phyloP scores from a whole-genome alignment of 805 yeast species.

The Sungouiozyma ichnusensis region DNA sequence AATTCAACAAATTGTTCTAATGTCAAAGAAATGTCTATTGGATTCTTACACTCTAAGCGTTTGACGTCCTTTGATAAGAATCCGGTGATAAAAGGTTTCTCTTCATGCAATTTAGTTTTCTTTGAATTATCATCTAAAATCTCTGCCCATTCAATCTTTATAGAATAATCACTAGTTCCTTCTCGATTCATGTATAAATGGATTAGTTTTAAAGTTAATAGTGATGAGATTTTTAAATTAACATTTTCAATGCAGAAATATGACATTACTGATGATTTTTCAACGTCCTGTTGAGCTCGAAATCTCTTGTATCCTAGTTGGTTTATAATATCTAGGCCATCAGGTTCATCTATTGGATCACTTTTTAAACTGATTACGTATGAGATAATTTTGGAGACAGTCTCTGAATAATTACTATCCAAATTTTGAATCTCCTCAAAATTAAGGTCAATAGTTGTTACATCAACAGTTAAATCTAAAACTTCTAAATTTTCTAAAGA shows the following conservation, averaged over 20 bases:
- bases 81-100: not conserved
- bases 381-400: slow-evolving; percentile 3
- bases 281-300: slow-evolving; percentile 15
- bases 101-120: not conserved
- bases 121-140: not conserved
- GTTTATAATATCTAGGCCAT: not conserved
- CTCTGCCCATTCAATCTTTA: slow-evolving; percentile 3
- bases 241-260: slow-evolving; percentile 8
- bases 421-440: slow-evolving; percentile 7
- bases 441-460: slow-evolving; percentile 31
- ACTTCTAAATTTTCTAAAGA: slow-evolving; percentile 25
- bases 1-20: not conserved
- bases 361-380: not conserved
- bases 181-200: slow-evolving; percentile 5
- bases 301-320: slow-evolving; percentile 14
- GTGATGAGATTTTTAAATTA: not conserved
- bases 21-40: not conserved
- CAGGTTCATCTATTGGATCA: not conserved
- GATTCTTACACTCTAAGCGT: not conserved
- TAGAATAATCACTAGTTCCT: slow-evolving; percentile 3
- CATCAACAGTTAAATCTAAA: slow-evolving; percentile 28
- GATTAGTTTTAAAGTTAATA: slow-evolving; percentile 1
- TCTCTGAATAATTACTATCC: slow-evolving; percentile 3
- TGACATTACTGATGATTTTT: slow-evolving; percentile 5
- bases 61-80: not conserved